These are phyloP conservation scores for Biancaea sappan DNA, from an alignment of 306 rosid genomes.

Conservation along the genomic window DNA sequence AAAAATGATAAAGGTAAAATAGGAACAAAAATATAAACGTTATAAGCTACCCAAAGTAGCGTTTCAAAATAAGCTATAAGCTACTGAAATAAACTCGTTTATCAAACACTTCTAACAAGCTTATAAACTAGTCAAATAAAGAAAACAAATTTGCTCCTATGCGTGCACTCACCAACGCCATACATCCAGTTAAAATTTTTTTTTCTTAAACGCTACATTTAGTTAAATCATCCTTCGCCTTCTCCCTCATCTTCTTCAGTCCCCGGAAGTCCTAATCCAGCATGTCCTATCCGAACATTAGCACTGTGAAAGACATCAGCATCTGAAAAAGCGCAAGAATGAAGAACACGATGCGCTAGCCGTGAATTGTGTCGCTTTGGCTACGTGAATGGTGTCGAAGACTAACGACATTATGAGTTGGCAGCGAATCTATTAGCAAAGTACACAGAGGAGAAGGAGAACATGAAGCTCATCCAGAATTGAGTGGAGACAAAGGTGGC, in stretches of 20 bases:
- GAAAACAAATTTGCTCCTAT: no score
- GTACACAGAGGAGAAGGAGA: slow-evolving; percentile 69
- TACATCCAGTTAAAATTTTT: no score
- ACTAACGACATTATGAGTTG: slow-evolving; percentile 87
- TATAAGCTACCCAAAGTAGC: no score
- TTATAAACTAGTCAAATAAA: no score
- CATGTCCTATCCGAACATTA: slow-evolving; percentile 68
- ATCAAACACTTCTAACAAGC: no score
- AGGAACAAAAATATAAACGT: no score
- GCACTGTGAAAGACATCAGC: slow-evolving; percentile 55
- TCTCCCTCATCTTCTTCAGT: slow-evolving; percentile 61
- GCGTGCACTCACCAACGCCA: no score
- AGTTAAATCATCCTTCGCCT: slow-evolving; percentile 59
- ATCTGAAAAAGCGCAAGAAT: slow-evolving; percentile 72
- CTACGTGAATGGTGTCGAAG: slow-evolving; percentile 55
- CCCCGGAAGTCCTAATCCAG: slow-evolving; percentile 69
- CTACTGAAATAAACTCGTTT: no score
- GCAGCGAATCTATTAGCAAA: slow-evolving; percentile 70
- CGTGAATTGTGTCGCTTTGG: slow-evolving; percentile 62
- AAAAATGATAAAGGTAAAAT: no score
- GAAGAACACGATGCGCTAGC: slow-evolving; percentile 82
- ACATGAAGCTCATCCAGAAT: slow-evolving; percentile 98
- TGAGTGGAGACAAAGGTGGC: slow-evolving; percentile 87
- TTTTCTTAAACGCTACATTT: no score
- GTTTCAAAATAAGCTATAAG: no score